Conservation (phyloP, 169 alveolate species). For the Miamiensis avidus region DNA sequence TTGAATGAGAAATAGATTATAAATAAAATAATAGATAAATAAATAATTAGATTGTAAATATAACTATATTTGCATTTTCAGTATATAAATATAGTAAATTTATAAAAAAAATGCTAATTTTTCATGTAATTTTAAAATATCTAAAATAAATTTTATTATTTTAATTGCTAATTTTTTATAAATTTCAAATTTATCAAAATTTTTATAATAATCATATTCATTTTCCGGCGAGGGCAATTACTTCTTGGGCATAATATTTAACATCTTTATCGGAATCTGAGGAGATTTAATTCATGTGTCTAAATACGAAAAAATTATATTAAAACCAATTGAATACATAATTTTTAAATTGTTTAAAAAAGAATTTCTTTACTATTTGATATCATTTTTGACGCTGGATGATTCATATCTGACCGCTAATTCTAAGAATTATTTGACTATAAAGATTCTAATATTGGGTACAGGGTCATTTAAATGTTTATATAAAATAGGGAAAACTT, state of each 20-base stretch:
- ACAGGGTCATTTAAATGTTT: conserved; percentile 71
- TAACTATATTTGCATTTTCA: no score
- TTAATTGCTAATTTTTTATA: no score
- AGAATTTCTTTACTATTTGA: conserved; percentile 31
- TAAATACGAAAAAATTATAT: background rate
- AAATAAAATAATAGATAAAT: no score
- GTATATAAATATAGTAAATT: no score
- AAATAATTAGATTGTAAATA: no score
- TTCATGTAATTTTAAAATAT: no score
- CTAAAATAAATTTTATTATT: no score
- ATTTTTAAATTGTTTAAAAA: background rate
- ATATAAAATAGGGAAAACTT: conserved; percentile 57
- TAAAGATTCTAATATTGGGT: conserved; percentile 72
- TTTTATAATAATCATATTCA: no score
- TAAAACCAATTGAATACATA: background rate
- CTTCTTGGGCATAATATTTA: conserved; percentile 59
- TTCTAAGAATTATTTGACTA: conserved; percentile 53
- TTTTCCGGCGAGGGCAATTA: background rate
- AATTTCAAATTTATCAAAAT: no score
- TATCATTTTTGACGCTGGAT: conserved; percentile 20
- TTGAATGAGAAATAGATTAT: no score
- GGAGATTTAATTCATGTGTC: conserved; percentile 43
- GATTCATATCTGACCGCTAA: conserved; percentile 28
- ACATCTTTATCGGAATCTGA: conserved; percentile 79
- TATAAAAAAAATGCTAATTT: no score